Conservation (phyloP, 169 alveolate genomes). For the Fabrea salina region DNA sequence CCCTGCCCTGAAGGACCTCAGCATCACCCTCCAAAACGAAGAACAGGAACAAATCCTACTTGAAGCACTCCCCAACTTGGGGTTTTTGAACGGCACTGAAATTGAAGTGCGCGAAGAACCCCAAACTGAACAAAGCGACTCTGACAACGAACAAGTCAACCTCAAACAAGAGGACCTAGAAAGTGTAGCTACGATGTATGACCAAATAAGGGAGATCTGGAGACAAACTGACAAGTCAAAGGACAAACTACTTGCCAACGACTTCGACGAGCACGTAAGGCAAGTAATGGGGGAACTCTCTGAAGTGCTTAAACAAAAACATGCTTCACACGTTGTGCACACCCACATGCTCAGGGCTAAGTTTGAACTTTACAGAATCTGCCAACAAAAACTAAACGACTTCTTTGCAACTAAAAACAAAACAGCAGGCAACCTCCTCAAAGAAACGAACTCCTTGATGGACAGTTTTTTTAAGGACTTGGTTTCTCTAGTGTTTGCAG, state of each 20-base stretch:
- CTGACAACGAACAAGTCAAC: not conserved
- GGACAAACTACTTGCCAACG: constrained; percentile 30
- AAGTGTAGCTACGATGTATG: constrained; percentile 28
- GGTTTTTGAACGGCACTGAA: constrained; percentile 36
- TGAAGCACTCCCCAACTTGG: constrained; percentile 43
- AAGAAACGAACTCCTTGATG: not conserved
- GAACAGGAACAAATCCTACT: constrained; percentile 48
- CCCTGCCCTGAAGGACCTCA: constrained; percentile 47
- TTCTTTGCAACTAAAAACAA: not conserved
- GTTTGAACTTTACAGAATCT: not conserved
- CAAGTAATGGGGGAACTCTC: not conserved
- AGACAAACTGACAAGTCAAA: not conserved
- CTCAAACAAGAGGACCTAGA: constrained; percentile 19
- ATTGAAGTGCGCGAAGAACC: not conserved
- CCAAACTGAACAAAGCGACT: not conserved
- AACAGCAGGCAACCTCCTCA: not conserved
- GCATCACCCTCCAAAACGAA: constrained; percentile 38
- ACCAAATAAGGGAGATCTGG: constrained; percentile 28
- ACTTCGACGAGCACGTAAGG: constrained; percentile 13
- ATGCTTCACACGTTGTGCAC: not conserved
- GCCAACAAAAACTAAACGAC: constrained; percentile 2
- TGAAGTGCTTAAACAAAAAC: not conserved
- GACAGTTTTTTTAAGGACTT: too few species aligned
- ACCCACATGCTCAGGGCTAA: not conserved
- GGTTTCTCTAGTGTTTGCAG: not conserved